These are phyloP conservation scores for Tuber indicum DNA, from an alignment of 495 filamentous ascomycete species.

Conservation along the genomic window DNA sequence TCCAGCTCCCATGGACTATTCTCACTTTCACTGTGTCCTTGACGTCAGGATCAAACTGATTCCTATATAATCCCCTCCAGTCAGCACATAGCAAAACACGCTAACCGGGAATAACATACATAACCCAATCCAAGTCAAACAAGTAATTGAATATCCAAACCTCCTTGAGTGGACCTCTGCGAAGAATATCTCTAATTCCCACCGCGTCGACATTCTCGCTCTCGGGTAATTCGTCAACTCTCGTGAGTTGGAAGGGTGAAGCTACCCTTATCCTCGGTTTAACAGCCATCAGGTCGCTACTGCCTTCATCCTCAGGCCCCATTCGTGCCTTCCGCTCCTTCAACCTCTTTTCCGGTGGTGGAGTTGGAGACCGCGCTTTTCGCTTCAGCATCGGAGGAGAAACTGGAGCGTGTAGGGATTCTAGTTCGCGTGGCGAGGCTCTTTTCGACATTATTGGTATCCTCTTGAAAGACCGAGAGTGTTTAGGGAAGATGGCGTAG, in stretches of 20 bases:
- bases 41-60: constrained; percentile 63
- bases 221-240: constrained; percentile 58
- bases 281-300: neutral
- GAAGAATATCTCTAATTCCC: constrained; percentile 63
- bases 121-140: constrained; percentile 71
- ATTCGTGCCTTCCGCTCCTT: neutral
- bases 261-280: constrained; percentile 17
- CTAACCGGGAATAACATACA: constrained; percentile 42
- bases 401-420: neutral
- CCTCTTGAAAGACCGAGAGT: neutral
- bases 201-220: constrained; percentile 62
- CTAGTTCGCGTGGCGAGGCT: neutral
- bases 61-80: constrained; percentile 9
- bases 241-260: constrained; percentile 71
- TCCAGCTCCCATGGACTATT: constrained; percentile 85
- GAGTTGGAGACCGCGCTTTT: constrained; percentile 1
- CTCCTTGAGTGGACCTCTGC: constrained; percentile 68
- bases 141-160: constrained; percentile 90
- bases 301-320: neutral
- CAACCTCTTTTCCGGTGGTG: neutral
- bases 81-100: constrained; percentile 42
- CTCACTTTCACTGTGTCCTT: constrained; percentile 59
- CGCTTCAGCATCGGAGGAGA: constrained; percentile 3
- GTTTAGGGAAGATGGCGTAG: neutral
- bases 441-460: neutral